phyloP scores from a whole-genome alignment of 1,284 basidiomycete species.

The Pyrrhoderma noxium region DNA sequence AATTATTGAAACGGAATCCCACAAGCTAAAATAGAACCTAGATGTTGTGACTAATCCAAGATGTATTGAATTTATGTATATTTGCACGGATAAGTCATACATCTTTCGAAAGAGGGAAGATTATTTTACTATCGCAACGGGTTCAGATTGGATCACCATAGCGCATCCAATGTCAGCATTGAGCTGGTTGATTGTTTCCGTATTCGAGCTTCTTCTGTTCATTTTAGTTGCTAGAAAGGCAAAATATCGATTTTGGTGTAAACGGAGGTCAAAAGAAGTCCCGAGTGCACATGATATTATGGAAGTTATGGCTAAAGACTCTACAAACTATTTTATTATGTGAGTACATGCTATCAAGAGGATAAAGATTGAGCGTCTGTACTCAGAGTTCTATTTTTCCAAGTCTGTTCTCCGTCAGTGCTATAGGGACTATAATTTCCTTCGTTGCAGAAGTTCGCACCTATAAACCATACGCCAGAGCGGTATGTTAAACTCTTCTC shows the following conservation, averaged over 20 bases:
- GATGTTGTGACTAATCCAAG: too few species aligned
- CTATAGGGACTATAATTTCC: not conserved
- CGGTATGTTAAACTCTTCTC: too few species aligned
- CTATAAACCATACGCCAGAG: too few species aligned
- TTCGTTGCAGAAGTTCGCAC: not conserved
- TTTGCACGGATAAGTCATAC: too few species aligned
- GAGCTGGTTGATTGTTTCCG: not conserved
- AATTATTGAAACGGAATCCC: too few species aligned
- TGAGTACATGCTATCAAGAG: not conserved
- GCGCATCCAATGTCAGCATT: not conserved
- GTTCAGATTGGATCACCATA: not conserved
- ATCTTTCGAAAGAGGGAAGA: too few species aligned
- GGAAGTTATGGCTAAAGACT: constrained; percentile 5
- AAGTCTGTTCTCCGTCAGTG: not conserved
- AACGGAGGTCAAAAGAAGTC: too few species aligned
- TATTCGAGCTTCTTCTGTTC: constrained; percentile 4
- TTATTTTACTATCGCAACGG: not conserved
- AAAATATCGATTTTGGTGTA: not conserved
- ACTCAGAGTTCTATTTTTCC: not conserved
- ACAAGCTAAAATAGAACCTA: too few species aligned
- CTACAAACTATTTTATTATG: constrained; percentile 6
- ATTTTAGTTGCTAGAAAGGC: constrained; percentile 5
- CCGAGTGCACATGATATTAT: not conserved
- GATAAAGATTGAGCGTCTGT: not conserved
- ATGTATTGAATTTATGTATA: too few species aligned